Evolutionary conservation across 345 rosid genomes (phyloP), one percentile per base, ranked within the genome.

Genomic region (Angophora floribunda): DNA sequence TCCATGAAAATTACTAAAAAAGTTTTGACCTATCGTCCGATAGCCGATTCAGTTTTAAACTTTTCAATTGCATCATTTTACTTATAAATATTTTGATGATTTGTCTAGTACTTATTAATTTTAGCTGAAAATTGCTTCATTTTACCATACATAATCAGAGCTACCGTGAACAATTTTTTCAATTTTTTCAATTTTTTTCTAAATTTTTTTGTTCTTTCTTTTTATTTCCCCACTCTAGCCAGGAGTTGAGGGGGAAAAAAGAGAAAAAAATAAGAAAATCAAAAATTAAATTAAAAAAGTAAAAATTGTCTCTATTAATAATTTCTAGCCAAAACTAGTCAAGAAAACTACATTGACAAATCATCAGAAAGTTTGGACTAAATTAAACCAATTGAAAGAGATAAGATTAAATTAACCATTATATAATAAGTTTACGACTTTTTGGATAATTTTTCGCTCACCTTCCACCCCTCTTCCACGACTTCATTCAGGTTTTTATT

Each of bases 131-230:
- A 24, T 57, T 10, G 6, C 0, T 24, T 3, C 5, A 21, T 55
- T 26, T 0, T 55, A 3, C 19, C 17, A 5, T 7, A 4, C 9
- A 52, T 0, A 52, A 0, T 0, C 0, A 1, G 0, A 24, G 63
- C 4, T 3, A 21, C 24, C 3, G 0, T 57, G 65, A 4, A 10
- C 1, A 24, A 4, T 4, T 10, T 59, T 59, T 59, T 3, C 0
- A 59, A 57, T 57, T 9, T 24, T 57, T 55, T 0, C 3, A 0
- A 22, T 1, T 4, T 57, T 57, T 24, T 28, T 22, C 24, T 59
- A 6, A 13, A 11, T 59, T 3, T 24, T 26, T 22, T 59, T 57
- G 21, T 57, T 26, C 7, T 8, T 9, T 9, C 21, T 24, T 24
- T 24, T 10, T 1, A 59, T 59, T 59, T 59, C 10, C 7, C n/a